Conservation (phyloP, 257 asterid genomes). For the Oldenlandia corymbosa region DNA sequence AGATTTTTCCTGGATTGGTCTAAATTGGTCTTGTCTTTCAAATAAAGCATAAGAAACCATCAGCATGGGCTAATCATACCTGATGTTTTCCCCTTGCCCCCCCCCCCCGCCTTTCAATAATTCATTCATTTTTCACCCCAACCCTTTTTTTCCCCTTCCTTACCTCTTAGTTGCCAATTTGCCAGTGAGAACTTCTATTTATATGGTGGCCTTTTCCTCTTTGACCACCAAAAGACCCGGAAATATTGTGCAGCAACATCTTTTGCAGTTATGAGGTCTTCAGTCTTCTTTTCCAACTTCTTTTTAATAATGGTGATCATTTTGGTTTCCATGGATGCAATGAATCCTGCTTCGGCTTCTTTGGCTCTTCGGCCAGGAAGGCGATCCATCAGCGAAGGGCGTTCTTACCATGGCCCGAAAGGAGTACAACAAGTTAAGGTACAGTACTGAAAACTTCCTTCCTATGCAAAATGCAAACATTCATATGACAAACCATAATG, state of each 20-base stretch:
- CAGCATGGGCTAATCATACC: slow-evolving; percentile 13
- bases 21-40: slow-evolving; percentile 13
- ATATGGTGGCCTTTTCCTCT: not conserved
- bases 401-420: not conserved
- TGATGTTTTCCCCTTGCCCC: slow-evolving; percentile 15
- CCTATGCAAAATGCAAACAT: not conserved
- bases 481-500: too few species aligned
- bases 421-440: slow-evolving; percentile 3
- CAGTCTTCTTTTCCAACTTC: slow-evolving; percentile 1
- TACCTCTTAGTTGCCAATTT: not conserved
- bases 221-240: slow-evolving; percentile 9
- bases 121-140: slow-evolving; percentile 5
- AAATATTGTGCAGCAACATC: not conserved
- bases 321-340: slow-evolving; percentile 14
- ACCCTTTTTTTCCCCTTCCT: not conserved
- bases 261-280: slow-evolving; percentile 12
- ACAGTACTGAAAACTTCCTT: not conserved
- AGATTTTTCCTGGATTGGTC: slow-evolving; percentile 11
- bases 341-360: slow-evolving; percentile 8
- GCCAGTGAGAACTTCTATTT: slow-evolving; percentile 4
- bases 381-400: not conserved
- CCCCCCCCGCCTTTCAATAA: slow-evolving; percentile 18
- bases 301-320: slow-evolving; percentile 10
- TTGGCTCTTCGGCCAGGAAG: not conserved
- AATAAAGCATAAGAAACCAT: slow-evolving; percentile 9